These are phyloP conservation scores for Aeminium ludgeri DNA, from an alignment of 495 filamentous ascomycete species.

Conservation along the genomic window DNA sequence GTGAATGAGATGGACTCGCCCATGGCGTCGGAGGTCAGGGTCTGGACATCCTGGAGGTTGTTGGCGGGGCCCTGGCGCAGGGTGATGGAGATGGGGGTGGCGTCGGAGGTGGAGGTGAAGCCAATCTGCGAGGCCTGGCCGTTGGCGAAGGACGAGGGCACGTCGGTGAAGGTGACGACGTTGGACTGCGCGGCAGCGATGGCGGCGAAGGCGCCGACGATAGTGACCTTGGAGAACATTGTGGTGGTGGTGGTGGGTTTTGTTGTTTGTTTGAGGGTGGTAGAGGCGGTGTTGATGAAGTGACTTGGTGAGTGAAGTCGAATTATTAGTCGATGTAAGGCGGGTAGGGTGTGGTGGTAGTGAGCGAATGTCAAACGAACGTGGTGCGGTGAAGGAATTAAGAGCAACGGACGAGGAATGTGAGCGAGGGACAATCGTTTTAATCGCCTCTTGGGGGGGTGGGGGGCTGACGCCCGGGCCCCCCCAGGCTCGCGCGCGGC, in stretches of 20 bases:
- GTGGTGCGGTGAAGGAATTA: too few species aligned
- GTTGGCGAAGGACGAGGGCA: slow-evolving; percentile 11
- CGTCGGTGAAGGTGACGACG: slow-evolving; percentile 16
- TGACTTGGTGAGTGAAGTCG: background rate
- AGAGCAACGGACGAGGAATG: too few species aligned
- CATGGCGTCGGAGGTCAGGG: slow-evolving; percentile 17
- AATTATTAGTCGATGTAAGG: too few species aligned
- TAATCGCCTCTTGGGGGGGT: too few species aligned
- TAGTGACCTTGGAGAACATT: slow-evolving; percentile 10
- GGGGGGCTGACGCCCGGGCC: too few species aligned
- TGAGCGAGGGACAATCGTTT: too few species aligned
- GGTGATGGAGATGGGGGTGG: slow-evolving; percentile 20
- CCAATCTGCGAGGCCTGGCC: slow-evolving; percentile 6
- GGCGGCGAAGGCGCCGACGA: slow-evolving; percentile 15
- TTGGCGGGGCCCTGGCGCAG: slow-evolving; percentile 18
- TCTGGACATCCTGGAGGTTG: slow-evolving; percentile 16
- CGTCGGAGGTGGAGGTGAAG: slow-evolving; percentile 13
- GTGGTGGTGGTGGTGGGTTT: slow-evolving; percentile 9
- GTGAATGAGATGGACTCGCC: slow-evolving; percentile 19
- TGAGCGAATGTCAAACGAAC: too few species aligned
- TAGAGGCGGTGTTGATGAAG: background rate
- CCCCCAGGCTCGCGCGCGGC: too few species aligned
- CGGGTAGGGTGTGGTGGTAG: too few species aligned
- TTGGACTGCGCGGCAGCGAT: slow-evolving; percentile 19
- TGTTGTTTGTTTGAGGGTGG: background rate